A percentile compares a stretch with the other conserved stretches of the same genome.
Conservation (phyloP, 495 filamentous ascomycete species). For the Pseudotulostoma volvatum region DNA sequence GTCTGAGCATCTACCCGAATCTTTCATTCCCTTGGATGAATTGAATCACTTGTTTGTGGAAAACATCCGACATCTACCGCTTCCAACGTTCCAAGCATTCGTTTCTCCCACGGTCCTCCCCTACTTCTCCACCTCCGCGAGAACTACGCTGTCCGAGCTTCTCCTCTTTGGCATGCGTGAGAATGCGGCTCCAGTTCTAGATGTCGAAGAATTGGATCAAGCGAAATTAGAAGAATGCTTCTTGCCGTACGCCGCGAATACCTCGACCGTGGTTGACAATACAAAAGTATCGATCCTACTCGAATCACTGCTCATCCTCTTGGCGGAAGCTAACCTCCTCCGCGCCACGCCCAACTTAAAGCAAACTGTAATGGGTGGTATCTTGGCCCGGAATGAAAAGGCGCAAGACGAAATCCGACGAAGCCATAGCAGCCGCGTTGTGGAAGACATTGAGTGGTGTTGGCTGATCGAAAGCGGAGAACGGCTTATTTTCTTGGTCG, state of each 20-base stretch:
- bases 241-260: slow-evolving; percentile 55
- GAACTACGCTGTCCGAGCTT: slow-evolving; percentile 45
- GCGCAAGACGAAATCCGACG: slow-evolving; percentile 30
- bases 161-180: slow-evolving; percentile 49
- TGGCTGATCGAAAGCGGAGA: slow-evolving; percentile 29
- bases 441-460: slow-evolving; percentile 21
- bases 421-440: slow-evolving; percentile 18
- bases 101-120: slow-evolving; percentile 39
- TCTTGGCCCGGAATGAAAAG: slow-evolving; percentile 40
- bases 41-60: slow-evolving; percentile 55
- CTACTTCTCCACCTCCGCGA: slow-evolving; percentile 26
- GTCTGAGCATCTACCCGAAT: slow-evolving; percentile 18
- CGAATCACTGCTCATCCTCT: slow-evolving; percentile 49
- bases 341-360: slow-evolving; percentile 30
- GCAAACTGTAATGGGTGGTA: slow-evolving; percentile 43
- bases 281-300: slow-evolving; percentile 63
- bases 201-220: slow-evolving; percentile 32
- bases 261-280: slow-evolving; percentile 48
- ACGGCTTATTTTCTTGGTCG: slow-evolving; percentile 21
- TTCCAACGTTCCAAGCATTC: slow-evolving; percentile 57
- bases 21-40: slow-evolving; percentile 34
- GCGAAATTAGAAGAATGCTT: slow-evolving; percentile 48
- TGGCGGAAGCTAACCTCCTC: slow-evolving; percentile 28
- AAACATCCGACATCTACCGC: slow-evolving; percentile 46
- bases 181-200: slow-evolving; percentile 33